These are phyloP conservation scores for Xylaria sp. DNA, from an alignment of 2,329 filamentous ascomycete species.

Conservation along the genomic window DNA sequence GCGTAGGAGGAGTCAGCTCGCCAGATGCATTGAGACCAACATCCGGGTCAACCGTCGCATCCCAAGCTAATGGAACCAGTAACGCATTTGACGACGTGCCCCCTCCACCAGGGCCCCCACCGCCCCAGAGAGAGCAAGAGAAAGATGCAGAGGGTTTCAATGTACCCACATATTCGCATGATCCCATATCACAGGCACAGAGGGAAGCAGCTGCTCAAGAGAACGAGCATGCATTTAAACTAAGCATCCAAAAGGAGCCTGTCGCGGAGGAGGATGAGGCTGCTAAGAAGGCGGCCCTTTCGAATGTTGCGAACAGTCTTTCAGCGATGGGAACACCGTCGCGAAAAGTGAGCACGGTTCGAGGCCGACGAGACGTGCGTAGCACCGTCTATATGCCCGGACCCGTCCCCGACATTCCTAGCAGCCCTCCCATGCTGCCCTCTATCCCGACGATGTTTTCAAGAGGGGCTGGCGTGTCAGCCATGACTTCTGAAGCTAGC, in stretches of 20 bases:
- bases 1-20: slow-evolving; percentile 36
- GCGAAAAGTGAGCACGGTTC: slow-evolving; percentile 68
- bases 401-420: slow-evolving; percentile 28
- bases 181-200: slow-evolving; percentile 68
- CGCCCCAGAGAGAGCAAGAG: slow-evolving; percentile 39
- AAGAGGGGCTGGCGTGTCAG: slow-evolving; percentile 45
- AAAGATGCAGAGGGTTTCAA: slow-evolving; percentile 74
- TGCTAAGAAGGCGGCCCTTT: slow-evolving; percentile 66
- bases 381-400: slow-evolving; percentile 80
- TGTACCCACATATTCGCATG: slow-evolving; percentile 58
- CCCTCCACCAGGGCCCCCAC: slow-evolving; percentile 48
- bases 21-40: slow-evolving; percentile 29
- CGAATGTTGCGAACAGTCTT: slow-evolving; percentile 69
- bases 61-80: slow-evolving; percentile 45
- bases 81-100: slow-evolving; percentile 42
- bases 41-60: slow-evolving; percentile 30
- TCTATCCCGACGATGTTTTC: slow-evolving; percentile 36
- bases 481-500: slow-evolving; percentile 59
- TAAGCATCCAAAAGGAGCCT: slow-evolving; percentile 73
- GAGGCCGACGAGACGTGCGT: slow-evolving; percentile 83
- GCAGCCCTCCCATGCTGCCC: slow-evolving; percentile 28
- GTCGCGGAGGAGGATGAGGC: slow-evolving; percentile 73
- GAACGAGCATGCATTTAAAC: slow-evolving; percentile 64
- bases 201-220: slow-evolving; percentile 58
- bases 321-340: slow-evolving; percentile 59